Evolutionary conservation across 2,329 filamentous ascomycete genomes (phyloP), one percentile per base, ranked within the genome.

Genomic region (Colletotrichum godetiae): DNA sequence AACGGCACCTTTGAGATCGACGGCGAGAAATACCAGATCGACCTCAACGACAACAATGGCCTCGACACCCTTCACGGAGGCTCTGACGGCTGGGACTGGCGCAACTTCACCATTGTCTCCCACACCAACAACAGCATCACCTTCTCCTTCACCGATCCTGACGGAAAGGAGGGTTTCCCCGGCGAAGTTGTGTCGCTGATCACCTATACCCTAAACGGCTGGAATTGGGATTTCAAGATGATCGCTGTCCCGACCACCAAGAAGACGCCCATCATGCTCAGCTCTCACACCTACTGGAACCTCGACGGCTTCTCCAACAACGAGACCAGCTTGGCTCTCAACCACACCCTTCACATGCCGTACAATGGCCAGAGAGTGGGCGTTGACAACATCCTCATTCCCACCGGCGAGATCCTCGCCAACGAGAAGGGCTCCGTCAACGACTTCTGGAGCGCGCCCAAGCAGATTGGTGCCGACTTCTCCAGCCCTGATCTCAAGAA

Each of bases 231-330:
- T 78, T 87, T 95, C 77, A 92, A 90, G 82, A 94, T 95, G 87
- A 84, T 91, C 15, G 93, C 93, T 53, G 81, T 93, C 68, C 86
- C 93, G 3, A 91, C 92, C 10, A 94, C 92, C 35, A 90, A 93
- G 84, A 92, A 91, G 84, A 95, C 94, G 6, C 94, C 94, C 61
- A 94, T 96, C 81, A 95, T 96, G 93, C 87, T 96, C 71, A 93
- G 89, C 79, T 88, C 85, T 76, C 87, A 94, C 85, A 90, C 89
- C 8, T 96, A 96, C 87, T 96, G 93, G 94, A 95, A 95, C 81
- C 86, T 96, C 57, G 93, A 95, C 78, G 94, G 92, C 42, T 96
- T 93, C 78, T 88, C 92, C 78, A 94, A 95, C 83, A 90, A 92
- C 71, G 87, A 93, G 80, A 93, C 92, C 2, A 85, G 86, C 70